Conservation (phyloP, 345 rosid genomes). For the Conringia planisiliqua region DNA sequence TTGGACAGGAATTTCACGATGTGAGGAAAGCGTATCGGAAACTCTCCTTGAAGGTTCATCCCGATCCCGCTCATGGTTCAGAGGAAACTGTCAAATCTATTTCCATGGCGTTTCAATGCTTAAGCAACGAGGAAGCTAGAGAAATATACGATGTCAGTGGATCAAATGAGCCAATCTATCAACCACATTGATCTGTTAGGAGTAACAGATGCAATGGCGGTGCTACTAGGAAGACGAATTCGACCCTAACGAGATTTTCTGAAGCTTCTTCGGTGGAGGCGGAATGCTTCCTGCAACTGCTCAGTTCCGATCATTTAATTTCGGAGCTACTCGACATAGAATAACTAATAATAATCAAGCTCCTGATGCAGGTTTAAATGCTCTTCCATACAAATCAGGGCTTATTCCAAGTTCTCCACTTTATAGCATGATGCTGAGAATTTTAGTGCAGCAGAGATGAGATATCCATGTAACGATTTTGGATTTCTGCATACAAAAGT, state of each 20-base stretch:
- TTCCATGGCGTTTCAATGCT: constrained; percentile 89
- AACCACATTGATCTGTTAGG: constrained; percentile 43
- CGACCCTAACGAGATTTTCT: constrained; percentile 89
- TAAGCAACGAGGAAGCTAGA: constrained; percentile 66
- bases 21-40: constrained; percentile 80
- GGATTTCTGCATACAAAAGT: no score
- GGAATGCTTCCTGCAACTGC: constrained; percentile 70
- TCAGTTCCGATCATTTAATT: constrained; percentile 66
- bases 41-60: constrained; percentile 88
- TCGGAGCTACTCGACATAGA: constrained; percentile 66
- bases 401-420: no score
- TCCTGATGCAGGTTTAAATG: constrained; percentile 49
- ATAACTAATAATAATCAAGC: constrained; percentile 41
- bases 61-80: constrained; percentile 88
- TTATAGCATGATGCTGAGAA: no score
- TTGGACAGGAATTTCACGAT: no score
- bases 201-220: constrained; percentile 50
- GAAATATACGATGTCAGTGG: constrained; percentile 73
- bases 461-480: no score
- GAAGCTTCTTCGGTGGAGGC: constrained; percentile 91
- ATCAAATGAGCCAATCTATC: constrained; percentile 64
- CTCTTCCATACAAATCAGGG: no score
- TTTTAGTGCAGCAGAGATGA: no score
- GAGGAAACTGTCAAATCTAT: constrained; percentile 88
- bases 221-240: constrained; percentile 64